phyloP scores from a whole-genome alignment of 2,329 filamentous ascomycete genomes.

The Colletotrichum filicis region DNA sequence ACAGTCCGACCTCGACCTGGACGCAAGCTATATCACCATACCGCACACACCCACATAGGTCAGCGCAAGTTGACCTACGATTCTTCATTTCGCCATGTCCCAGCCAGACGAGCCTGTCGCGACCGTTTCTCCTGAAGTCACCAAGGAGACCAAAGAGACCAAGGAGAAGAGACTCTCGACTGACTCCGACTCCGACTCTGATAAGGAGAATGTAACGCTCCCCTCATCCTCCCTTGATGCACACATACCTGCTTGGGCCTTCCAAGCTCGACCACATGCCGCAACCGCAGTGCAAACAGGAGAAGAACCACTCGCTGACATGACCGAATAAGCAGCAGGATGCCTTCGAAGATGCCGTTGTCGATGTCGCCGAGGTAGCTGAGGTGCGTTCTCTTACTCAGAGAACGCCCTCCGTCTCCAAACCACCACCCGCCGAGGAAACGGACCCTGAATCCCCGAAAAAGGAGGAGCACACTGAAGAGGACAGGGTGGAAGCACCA shows the following conservation, averaged over 20 bases:
- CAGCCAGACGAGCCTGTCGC: slow-evolving; percentile 44
- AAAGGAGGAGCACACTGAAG: slow-evolving; percentile 42
- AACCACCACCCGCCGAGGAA: slow-evolving; percentile 40
- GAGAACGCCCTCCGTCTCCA: slow-evolving; percentile 52
- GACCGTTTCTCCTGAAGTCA: slow-evolving; percentile 23
- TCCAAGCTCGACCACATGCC: background rate
- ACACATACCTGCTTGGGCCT: background rate
- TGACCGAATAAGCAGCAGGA: slow-evolving; percentile 60
- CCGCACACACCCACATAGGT: slow-evolving; percentile 8
- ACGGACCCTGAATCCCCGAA: slow-evolving; percentile 34
- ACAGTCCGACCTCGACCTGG: slow-evolving; percentile 12
- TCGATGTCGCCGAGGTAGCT: slow-evolving; percentile 61
- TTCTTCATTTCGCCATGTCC: slow-evolving; percentile 44
- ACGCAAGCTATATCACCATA: slow-evolving; percentile 10
- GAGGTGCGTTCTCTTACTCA: slow-evolving; percentile 74
- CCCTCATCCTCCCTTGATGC: slow-evolving; percentile 27
- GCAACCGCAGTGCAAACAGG: background rate
- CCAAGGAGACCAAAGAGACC: slow-evolving; percentile 34
- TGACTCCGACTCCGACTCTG: slow-evolving; percentile 28
- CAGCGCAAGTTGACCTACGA: slow-evolving; percentile 19
- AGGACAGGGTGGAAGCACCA: slow-evolving; percentile 35
- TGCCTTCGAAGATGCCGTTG: slow-evolving; percentile 85
- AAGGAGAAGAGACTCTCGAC: slow-evolving; percentile 35
- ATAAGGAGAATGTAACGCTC: slow-evolving; percentile 36
- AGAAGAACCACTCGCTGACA: slow-evolving; percentile 10